Conservation (phyloP, 208 protist genomes). For the Leishmania tarentolae region DNA sequence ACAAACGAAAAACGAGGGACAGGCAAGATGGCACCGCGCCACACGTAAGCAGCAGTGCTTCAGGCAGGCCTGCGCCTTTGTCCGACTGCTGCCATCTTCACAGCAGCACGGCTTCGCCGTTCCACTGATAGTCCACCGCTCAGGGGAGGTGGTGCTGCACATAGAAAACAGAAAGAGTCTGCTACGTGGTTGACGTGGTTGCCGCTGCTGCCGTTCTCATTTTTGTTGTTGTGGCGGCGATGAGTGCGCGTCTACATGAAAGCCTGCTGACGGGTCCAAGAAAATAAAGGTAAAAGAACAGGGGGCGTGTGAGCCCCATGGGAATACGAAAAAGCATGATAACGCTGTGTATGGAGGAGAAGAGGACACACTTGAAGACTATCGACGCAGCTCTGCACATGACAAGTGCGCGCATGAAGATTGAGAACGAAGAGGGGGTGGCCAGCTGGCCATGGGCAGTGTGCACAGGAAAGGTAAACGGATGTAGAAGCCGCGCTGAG, state of each 20-base stretch:
- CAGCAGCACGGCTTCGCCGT: background rate
- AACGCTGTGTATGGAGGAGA: background rate
- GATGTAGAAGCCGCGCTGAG: background rate
- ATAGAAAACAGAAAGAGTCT: background rate
- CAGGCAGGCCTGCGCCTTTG: background rate
- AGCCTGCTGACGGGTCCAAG: no score
- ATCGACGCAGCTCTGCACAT: background rate
- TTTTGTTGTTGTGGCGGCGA: background rate
- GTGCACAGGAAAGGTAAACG: background rate
- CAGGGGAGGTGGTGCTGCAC: background rate
- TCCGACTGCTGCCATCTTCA: background rate
- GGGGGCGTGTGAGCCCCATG: background rate
- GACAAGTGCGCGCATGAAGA: background rate
- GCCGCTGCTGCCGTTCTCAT: background rate
- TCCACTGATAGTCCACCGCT: background rate
- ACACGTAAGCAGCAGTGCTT: background rate
- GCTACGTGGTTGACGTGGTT: background rate
- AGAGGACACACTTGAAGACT: background rate
- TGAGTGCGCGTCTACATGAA: no score
- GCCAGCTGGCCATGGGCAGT: background rate
- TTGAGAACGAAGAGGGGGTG: background rate
- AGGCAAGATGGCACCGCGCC: background rate
- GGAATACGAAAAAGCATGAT: background rate
- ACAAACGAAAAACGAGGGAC: background rate
- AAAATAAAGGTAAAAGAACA: background rate